phyloP scores from a whole-genome alignment of 371 early-diverging fungal genomes.

The Mortierella sp. region DNA sequence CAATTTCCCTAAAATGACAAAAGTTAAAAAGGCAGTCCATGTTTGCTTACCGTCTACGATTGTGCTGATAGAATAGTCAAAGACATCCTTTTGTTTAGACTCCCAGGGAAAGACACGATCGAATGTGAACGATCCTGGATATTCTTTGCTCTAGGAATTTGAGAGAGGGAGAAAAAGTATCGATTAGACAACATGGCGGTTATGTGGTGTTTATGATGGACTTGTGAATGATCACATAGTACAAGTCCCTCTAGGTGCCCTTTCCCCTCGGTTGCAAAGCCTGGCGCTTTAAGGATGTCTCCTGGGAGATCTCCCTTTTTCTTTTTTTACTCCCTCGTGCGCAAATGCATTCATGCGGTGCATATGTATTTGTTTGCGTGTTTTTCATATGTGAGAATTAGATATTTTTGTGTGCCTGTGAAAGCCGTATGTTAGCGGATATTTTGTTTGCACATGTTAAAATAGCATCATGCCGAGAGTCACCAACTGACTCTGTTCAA shows the following conservation, averaged over 20 bases:
- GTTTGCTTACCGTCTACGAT: conserved; percentile 88
- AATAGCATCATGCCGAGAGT: conserved; percentile 12
- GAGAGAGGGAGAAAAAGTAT: neutral
- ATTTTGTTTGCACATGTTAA: conserved; percentile 21
- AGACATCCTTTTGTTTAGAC: conserved; percentile 86
- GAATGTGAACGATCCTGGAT: conserved; percentile 86
- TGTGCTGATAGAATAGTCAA: conserved; percentile 89
- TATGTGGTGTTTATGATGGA: neutral
- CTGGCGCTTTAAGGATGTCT: neutral
- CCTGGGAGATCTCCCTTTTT: conserved; percentile 6
- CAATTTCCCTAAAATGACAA: neutral
- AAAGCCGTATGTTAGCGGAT: too few relatives aligned
- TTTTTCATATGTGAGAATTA: neutral
- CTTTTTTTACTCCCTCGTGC: conserved; percentile 4
- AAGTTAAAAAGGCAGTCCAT: neutral
- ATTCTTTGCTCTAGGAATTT: conserved; percentile 81
- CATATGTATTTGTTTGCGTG: neutral
- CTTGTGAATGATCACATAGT: neutral
- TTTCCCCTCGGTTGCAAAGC: neutral
- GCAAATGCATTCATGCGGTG: neutral
- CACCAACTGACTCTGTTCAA: neutral
- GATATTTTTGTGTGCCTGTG: neutral
- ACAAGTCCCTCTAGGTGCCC: neutral
- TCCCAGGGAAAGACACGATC: conserved; percentile 91
- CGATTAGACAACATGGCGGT: neutral